Conservation (phyloP, 2,329 filamentous ascomycete genomes). For the Didymella glomerata region DNA sequence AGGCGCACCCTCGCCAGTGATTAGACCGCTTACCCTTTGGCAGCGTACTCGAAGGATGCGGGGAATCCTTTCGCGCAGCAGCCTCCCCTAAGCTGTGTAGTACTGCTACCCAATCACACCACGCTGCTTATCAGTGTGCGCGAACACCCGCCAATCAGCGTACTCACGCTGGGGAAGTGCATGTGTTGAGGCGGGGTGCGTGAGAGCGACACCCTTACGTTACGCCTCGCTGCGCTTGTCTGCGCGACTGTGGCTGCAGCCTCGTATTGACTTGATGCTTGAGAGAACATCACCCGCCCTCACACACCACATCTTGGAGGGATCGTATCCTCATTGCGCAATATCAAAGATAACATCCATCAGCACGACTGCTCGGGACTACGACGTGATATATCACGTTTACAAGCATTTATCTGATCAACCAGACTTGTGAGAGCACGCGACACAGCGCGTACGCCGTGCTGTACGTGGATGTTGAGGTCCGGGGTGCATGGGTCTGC, state of each 20-base stretch:
- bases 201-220: slow-evolving; percentile 18
- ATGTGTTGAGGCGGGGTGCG: slow-evolving; percentile 25
- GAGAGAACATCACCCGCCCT: slow-evolving; percentile 5
- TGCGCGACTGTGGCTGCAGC: slow-evolving; percentile 14
- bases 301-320: not conserved
- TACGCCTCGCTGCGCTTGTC: slow-evolving; percentile 1
- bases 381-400: too few species aligned
- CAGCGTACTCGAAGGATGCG: slow-evolving; percentile 11
- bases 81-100: slow-evolving; percentile 2
- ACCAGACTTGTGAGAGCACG: not conserved
- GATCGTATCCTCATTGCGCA: not conserved
- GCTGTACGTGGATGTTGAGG: slow-evolving; percentile 10
- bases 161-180: too few species aligned
- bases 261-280: slow-evolving; percentile 13
- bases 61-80: slow-evolving; percentile 15
- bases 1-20: not conserved
- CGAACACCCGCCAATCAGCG: too few species aligned
- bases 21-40: not conserved
- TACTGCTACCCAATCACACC: too few species aligned
- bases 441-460: slow-evolving; percentile 3
- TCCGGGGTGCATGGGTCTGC: slow-evolving; percentile 15
- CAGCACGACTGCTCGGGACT: too few species aligned
- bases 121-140: too few species aligned
- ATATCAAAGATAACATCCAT: too few species aligned
- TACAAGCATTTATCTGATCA: too few species aligned